Conservation (phyloP, 208 protist genomes). For the Naegleria lovaniensis region DNA sequence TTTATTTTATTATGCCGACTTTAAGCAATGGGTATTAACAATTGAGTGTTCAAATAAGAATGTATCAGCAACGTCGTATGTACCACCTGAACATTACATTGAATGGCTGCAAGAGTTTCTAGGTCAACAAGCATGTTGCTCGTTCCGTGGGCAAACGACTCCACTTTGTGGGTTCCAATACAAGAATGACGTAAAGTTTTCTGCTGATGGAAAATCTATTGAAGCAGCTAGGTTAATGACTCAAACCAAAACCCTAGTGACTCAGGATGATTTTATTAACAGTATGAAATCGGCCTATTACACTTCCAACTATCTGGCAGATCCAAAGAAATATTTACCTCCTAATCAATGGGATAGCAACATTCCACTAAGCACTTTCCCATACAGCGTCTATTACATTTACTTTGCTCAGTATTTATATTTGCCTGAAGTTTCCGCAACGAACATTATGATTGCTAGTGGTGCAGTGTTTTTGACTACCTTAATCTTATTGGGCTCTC, state of each 20-base stretch:
- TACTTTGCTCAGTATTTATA: constrained; percentile 59
- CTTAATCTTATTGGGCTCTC: constrained; percentile 35
- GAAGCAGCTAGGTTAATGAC: constrained; percentile 7
- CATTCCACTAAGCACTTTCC: constrained; percentile 28
- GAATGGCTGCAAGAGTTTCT: neutral
- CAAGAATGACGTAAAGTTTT: neutral
- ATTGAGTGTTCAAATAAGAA: neutral
- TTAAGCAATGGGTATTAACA: neutral
- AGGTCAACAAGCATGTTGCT: neutral
- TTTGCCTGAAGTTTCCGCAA: constrained; percentile 41
- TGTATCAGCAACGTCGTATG: no score
- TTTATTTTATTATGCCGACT: constrained; percentile 41
- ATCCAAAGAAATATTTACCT: neutral
- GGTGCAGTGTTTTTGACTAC: constrained; percentile 46
- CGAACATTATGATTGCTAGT: constrained; percentile 34
- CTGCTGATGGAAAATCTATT: neutral
- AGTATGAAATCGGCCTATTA: constrained; percentile 29
- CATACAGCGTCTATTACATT: constrained; percentile 54
- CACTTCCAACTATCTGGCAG: neutral
- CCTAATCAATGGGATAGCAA: neutral
- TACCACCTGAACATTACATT: neutral
- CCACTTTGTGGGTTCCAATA: constrained; percentile 2
- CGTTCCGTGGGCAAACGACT: neutral
- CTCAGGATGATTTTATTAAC: constrained; percentile 48
- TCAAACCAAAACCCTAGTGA: constrained; percentile 32